These are phyloP conservation scores for Musa acuminata DNA, from an alignment of 176 grass and related monocot genomes.

Conservation along the genomic window DNA sequence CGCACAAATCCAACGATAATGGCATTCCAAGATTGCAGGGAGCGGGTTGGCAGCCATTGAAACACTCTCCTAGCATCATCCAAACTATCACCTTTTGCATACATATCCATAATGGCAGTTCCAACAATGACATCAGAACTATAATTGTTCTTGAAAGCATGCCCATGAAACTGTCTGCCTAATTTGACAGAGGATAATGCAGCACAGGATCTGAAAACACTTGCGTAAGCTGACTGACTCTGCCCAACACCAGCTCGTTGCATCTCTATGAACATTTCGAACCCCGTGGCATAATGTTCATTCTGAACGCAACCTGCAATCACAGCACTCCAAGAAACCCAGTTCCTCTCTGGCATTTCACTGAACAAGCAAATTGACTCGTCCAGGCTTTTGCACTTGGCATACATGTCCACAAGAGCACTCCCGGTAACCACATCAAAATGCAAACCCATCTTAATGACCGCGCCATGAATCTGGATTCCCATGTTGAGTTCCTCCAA, in stretches of 20 bases:
- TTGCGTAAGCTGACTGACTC: slow-evolving; percentile 68
- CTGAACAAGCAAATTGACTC: slow-evolving; percentile 45
- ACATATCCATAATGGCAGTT: slow-evolving; percentile 78
- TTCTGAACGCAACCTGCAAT: slow-evolving; percentile 56
- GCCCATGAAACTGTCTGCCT: slow-evolving; percentile 56
- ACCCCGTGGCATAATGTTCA: slow-evolving; percentile 30
- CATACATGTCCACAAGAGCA: slow-evolving; percentile 77
- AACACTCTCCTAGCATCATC: slow-evolving; percentile 57
- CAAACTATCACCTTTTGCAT: slow-evolving; percentile 52
- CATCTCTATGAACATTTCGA: slow-evolving; percentile 69
- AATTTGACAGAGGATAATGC: slow-evolving; percentile 30
- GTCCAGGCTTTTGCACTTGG: slow-evolving; percentile 54
- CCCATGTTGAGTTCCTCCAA: slow-evolving; percentile 38
- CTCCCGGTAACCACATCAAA: slow-evolving; percentile 40
- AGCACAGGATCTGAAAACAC: slow-evolving; percentile 62
- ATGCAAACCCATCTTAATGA: slow-evolving; percentile 46
- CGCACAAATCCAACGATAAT: slow-evolving; percentile 73
- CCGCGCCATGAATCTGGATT: slow-evolving; percentile 41
- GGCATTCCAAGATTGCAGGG: slow-evolving; percentile 60
- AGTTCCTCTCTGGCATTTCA: slow-evolving; percentile 65
- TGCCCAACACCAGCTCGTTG: slow-evolving; percentile 49
- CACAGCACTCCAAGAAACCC: slow-evolving; percentile 60
- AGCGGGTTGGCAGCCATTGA: slow-evolving; percentile 43
- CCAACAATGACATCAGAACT: slow-evolving; percentile 53
- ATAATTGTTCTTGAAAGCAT: slow-evolving; percentile 71